Conservation (phyloP, 345 rosid species). For the Eucalyptus victrix region DNA sequence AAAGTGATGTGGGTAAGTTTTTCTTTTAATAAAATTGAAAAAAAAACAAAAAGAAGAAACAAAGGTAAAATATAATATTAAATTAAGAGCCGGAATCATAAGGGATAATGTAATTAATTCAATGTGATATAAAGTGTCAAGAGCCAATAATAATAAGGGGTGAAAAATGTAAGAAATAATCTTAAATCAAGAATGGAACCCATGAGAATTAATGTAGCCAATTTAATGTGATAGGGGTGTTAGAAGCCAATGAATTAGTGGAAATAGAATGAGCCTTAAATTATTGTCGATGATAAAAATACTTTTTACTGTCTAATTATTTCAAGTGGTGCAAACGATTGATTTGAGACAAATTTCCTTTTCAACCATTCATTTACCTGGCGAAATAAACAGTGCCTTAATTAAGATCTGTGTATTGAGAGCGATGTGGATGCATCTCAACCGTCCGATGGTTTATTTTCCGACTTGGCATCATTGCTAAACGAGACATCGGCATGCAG, state of each 20-base stretch:
- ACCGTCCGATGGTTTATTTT: not conserved
- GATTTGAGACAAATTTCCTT: accelerated
- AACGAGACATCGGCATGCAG: accelerated
- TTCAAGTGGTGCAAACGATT: accelerated
- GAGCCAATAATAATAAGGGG: too few relatives aligned
- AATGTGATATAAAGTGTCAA: too few relatives aligned
- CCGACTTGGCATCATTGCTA: not conserved
- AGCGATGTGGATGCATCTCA: not conserved
- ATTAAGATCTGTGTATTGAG: not conserved
- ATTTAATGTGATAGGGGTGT: too few relatives aligned
- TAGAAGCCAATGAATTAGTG: accelerated
- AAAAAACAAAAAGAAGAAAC: accelerated
- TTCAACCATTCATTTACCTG: accelerated
- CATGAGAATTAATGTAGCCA: accelerated
- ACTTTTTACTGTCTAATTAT: not conserved
- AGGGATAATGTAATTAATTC: accelerated
- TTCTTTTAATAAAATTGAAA: too few relatives aligned
- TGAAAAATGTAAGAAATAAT: too few relatives aligned
- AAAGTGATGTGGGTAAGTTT: too few relatives aligned
- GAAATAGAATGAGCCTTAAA: not conserved
- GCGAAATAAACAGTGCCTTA: accelerated
- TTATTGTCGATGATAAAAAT: accelerated
- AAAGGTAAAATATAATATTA: too few relatives aligned
- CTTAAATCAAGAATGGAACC: too few relatives aligned
- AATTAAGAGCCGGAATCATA: accelerated